A percentile compares a stretch with the other conserved stretches of the same genome.
Evolutionary conservation across 2,329 filamentous ascomycete species (phyloP).

Genomic region (Onygena corvina): DNA sequence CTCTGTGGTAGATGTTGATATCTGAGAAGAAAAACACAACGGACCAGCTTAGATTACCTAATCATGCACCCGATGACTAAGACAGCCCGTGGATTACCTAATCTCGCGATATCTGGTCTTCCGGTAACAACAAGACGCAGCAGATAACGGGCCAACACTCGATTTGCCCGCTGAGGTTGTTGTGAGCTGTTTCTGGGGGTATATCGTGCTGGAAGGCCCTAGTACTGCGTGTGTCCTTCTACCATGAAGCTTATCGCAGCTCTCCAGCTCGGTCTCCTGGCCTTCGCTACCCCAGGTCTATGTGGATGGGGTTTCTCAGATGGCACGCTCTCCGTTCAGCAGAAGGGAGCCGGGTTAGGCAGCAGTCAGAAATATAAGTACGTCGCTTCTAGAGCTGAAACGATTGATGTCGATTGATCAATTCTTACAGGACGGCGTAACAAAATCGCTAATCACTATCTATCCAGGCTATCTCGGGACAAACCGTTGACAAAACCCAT

Average conservation of each 20-base stretch:
- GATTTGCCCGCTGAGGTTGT: not conserved
- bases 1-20: too few species aligned
- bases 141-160: not conserved
- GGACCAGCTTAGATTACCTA: too few species aligned
- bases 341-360: slow-evolving; percentile 48
- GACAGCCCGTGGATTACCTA: not conserved
- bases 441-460: not conserved
- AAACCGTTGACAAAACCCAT: slow-evolving; percentile 53
- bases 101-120: slow-evolving; percentile 1
- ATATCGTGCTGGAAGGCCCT: not conserved
- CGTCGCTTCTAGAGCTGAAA: slow-evolving; percentile 17
- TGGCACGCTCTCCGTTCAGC: slow-evolving; percentile 48
- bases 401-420: not conserved
- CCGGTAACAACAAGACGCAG: too few species aligned
- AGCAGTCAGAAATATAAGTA: slow-evolving; percentile 46
- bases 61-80: too few species aligned
- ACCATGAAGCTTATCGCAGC: slow-evolving; percentile 28
- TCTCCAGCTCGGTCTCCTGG: slow-evolving; percentile 29
- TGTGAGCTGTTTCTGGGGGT: not conserved
- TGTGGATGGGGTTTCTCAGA: slow-evolving; percentile 51
- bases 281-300: slow-evolving; percentile 23
- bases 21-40: too few species aligned
- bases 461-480: slow-evolving; percentile 45
- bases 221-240: not conserved
- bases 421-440: not conserved